Percentiles rank a stretch among this genome's conserved stretches.
phyloP scores from a whole-genome alignment of 1,139 yeast genomes.

The Zygoascus meyerae region DNA sequence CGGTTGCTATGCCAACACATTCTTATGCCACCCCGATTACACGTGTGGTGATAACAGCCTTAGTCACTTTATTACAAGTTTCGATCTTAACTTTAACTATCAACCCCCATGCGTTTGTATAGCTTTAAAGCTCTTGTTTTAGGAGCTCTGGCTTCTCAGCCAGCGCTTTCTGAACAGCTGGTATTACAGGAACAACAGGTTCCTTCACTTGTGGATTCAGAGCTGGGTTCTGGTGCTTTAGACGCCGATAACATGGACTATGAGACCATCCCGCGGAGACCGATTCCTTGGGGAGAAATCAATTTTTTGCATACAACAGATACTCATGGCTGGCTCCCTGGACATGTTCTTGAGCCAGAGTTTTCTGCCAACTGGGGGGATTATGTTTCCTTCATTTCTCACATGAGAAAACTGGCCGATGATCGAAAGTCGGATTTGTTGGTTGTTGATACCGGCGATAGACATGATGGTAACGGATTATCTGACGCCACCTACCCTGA shows the following conservation, averaged over 20 bases:
- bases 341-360: conserved; percentile 69
- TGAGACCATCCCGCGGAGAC: conserved; percentile 29
- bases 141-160: not conserved
- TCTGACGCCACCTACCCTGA: conserved; percentile 72
- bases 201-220: not conserved
- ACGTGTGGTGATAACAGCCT: too few species aligned
- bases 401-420: conserved; percentile 44
- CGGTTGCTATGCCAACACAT: too few species aligned
- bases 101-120: not conserved
- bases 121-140: not conserved
- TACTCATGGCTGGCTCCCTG: conserved; percentile 87
- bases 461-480: conserved; percentile 90
- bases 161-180: not conserved
- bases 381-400: conserved; percentile 60
- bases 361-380: conserved; percentile 94
- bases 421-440: conserved; percentile 54
- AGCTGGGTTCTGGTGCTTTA: not conserved
- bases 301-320: conserved; percentile 92
- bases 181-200: not conserved
- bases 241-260: not conserved
- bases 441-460: conserved; percentile 84
- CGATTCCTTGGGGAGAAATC: conserved; percentile 58
- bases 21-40: too few species aligned
- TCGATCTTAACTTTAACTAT: not conserved
- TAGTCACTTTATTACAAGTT: too few species aligned